These are phyloP conservation scores for Mallotus repandus DNA, from an alignment of 441 rosid genomes.

Conservation along the genomic window DNA sequence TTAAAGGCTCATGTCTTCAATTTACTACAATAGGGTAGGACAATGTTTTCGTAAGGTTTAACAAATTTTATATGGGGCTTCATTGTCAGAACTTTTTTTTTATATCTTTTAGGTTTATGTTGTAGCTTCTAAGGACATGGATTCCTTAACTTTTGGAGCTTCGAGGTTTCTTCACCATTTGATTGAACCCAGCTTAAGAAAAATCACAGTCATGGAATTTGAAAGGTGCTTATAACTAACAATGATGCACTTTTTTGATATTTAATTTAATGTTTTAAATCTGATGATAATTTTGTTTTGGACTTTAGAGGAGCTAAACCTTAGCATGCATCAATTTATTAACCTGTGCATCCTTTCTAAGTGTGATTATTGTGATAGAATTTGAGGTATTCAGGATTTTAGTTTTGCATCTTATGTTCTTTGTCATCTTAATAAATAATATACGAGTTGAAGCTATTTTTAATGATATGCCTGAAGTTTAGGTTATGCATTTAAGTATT, in stretches of 20 bases:
- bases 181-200: conserved; percentile 98
- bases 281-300: conserved; percentile 31
- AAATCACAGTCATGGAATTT: no score
- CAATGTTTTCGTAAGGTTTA: neutral
- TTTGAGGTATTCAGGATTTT: conserved; percentile 59
- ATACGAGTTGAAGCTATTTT: no score
- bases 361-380: conserved; percentile 96
- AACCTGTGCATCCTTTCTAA: conserved; percentile 97
- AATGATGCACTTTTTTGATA: no score
- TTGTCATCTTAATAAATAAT: no score
- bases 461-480: no score
- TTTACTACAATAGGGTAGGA: neutral
- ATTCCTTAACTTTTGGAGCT: conserved; percentile 94
- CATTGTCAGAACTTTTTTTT: neutral
- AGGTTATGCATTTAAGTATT: no score
- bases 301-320: conserved; percentile 84
- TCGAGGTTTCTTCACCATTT: conserved; percentile 91
- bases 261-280: conserved; percentile 1
- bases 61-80: neutral
- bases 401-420: neutral
- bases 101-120: conserved; percentile 70
- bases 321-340: conserved; percentile 92
- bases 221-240: no score
- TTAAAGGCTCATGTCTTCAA: neutral
- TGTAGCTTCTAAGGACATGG: conserved; percentile 99